Evolutionary conservation across 176 grass and related monocot genomes (phyloP).

Genomic region (Puya raimondii): DNA sequence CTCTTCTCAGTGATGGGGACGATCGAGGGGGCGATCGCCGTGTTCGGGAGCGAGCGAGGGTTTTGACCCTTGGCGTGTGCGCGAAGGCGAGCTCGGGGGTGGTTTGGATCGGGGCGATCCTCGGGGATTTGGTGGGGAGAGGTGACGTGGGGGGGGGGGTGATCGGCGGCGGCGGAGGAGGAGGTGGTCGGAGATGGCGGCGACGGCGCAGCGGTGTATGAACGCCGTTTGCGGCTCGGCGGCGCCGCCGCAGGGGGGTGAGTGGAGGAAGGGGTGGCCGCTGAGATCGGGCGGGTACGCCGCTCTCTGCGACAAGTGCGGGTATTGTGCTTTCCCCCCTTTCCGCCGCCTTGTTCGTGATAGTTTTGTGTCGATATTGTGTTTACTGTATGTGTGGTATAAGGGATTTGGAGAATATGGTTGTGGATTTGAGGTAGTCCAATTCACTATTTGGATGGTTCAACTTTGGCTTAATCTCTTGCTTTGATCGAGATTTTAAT

Average conservation of each 20-base stretch:
- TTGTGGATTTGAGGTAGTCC: too few species aligned
- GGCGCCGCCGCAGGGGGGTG: conserved; percentile 23
- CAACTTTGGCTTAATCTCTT: too few species aligned
- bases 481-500: too few species aligned
- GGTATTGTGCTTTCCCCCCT: conserved; percentile 39
- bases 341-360: neutral
- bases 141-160: neutral
- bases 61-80: too few species aligned
- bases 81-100: too few species aligned
- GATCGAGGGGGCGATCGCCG: neutral
- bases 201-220: conserved; percentile 53
- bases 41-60: neutral
- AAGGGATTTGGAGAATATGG: neutral
- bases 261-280: conserved; percentile 87
- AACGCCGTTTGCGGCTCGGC: conserved; percentile 52
- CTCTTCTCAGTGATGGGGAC: neutral
- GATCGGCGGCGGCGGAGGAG: neutral
- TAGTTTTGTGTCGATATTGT: neutral
- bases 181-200: conserved; percentile 3
- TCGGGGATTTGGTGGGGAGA: neutral
- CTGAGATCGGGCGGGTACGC: conserved; percentile 77
- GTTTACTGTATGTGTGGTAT: neutral
- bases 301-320: conserved; percentile 88
- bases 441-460: too few species aligned
- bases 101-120: too few species aligned